These are phyloP conservation scores for Pachysolen tannophilus DNA, from an alignment of 805 yeast genomes.

Conservation along the genomic window DNA sequence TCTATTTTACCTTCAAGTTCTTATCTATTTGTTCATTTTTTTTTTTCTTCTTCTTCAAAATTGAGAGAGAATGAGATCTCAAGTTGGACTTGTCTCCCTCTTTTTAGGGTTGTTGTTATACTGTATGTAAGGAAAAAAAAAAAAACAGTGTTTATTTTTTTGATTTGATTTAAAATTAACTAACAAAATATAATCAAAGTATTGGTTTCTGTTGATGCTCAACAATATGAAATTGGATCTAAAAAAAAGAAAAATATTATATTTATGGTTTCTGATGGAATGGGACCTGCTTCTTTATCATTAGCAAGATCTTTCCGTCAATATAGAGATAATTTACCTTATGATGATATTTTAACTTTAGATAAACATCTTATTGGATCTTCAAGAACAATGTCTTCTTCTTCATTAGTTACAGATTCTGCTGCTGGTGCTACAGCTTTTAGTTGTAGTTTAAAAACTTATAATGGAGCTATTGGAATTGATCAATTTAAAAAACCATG, in stretches of 20 bases:
- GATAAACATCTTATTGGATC: constrained; percentile 74
- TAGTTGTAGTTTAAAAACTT: constrained; percentile 73
- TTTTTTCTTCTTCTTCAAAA: too few species aligned
- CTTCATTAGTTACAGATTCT: constrained; percentile 80
- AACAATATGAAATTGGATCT: background rate
- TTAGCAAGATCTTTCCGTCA: constrained; percentile 73
- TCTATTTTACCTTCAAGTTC: too few species aligned
- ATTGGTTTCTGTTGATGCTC: too few species aligned
- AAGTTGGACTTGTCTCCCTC: too few species aligned
- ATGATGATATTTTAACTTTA: constrained; percentile 48
- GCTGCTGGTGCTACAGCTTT: constrained; percentile 98
- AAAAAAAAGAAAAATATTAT: constrained; percentile 60
- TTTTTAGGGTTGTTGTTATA: too few species aligned
- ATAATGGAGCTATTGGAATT: constrained; percentile 92
- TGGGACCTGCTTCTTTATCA: constrained; percentile 85
- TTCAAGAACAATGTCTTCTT: constrained; percentile 74
- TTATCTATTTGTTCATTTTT: too few species aligned
- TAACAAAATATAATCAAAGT: too few species aligned
- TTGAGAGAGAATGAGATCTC: too few species aligned
- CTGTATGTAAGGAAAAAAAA: too few species aligned
- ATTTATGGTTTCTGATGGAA: constrained; percentile 91
- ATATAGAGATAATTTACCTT: constrained; percentile 41
- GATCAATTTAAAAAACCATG: constrained; percentile 61
- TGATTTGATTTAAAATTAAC: too few species aligned
- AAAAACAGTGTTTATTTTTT: too few species aligned